phyloP scores from a whole-genome alignment of 2,329 filamentous ascomycete genomes.

The Colletotrichum sidae region DNA sequence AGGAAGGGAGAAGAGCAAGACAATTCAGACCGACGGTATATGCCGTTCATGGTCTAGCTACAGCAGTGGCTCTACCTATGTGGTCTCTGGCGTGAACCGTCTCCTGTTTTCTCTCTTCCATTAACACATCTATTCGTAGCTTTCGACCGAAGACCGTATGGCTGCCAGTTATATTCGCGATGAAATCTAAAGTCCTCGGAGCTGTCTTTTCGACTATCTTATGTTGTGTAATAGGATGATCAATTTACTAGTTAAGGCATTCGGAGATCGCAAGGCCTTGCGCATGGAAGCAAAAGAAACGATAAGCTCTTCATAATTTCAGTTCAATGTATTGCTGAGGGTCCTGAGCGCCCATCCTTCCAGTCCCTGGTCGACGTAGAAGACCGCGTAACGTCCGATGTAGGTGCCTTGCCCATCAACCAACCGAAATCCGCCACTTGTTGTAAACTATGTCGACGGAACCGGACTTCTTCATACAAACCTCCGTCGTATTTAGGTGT shows the following conservation, averaged over 20 bases:
- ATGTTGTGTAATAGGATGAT: too few relatives aligned
- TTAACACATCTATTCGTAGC: neutral
- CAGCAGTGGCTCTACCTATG: too few relatives aligned
- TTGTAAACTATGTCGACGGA: conserved; percentile 39
- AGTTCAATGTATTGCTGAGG: conserved; percentile 44
- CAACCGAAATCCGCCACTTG: conserved; percentile 35
- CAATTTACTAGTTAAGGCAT: too few relatives aligned
- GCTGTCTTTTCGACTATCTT: too few relatives aligned
- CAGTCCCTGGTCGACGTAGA: conserved; percentile 41
- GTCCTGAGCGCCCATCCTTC: conserved; percentile 44
- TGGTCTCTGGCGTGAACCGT: too few relatives aligned
- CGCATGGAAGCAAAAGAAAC: conserved; percentile 41
- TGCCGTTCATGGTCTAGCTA: too few relatives aligned
- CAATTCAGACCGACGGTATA: too few relatives aligned
- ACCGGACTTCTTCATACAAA: conserved; percentile 40
- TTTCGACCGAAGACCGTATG: conserved; percentile 25
- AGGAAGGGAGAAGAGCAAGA: too few relatives aligned
- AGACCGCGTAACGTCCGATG: conserved; percentile 39
- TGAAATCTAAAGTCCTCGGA: neutral
- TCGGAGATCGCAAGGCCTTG: neutral
- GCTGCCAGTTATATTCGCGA: neutral
- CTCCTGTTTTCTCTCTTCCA: too few relatives aligned
- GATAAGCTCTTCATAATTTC: conserved; percentile 42
- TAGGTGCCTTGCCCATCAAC: conserved; percentile 36
- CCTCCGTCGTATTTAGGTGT: conserved; percentile 29